Conservation (phyloP, 352 stramenopile species). For the Pythium grandisporangium region DNA sequence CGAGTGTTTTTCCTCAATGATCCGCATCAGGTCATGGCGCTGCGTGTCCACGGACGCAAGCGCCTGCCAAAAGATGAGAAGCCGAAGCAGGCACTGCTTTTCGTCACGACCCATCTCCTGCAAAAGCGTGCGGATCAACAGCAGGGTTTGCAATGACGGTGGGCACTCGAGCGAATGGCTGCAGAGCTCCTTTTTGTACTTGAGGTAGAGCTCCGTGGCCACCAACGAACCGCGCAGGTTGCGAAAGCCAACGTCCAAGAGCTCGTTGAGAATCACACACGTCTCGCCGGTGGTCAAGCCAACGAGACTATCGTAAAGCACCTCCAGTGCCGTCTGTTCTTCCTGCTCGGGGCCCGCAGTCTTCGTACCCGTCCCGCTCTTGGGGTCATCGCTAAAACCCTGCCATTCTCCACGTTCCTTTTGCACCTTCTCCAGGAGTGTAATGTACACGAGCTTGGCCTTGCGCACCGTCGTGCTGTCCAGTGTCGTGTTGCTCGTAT, state of each 20-base stretch:
- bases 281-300: slow-evolving; percentile 16
- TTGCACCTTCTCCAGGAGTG: slow-evolving; percentile 51
- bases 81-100: slow-evolving; percentile 35
- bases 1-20: slow-evolving; percentile 40
- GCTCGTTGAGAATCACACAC: slow-evolving; percentile 37
- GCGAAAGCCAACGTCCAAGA: slow-evolving; percentile 58
- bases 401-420: slow-evolving; percentile 61
- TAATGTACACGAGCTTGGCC: slow-evolving; percentile 62
- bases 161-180: slow-evolving; percentile 25
- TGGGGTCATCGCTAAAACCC: slow-evolving; percentile 23
- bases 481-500: not conserved
- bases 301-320: slow-evolving; percentile 7
- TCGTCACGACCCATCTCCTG: slow-evolving; percentile 33
- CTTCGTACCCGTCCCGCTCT: not conserved
- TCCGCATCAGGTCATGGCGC: slow-evolving; percentile 22
- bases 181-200: slow-evolving; percentile 27
- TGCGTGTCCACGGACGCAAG: slow-evolving; percentile 25
- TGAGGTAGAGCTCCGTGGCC: slow-evolving; percentile 25
- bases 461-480: slow-evolving; percentile 30
- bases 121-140: slow-evolving; percentile 35
- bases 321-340: slow-evolving; percentile 9
- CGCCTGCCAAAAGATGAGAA: slow-evolving; percentile 47
- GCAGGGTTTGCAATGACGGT: slow-evolving; percentile 24
- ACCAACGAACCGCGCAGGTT: slow-evolving; percentile 55
- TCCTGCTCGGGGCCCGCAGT: too few species aligned